Base-by-base conservation (phyloP, 2,329 filamentous ascomycete genomes). In the Colletotrichum costaricense region DNA sequence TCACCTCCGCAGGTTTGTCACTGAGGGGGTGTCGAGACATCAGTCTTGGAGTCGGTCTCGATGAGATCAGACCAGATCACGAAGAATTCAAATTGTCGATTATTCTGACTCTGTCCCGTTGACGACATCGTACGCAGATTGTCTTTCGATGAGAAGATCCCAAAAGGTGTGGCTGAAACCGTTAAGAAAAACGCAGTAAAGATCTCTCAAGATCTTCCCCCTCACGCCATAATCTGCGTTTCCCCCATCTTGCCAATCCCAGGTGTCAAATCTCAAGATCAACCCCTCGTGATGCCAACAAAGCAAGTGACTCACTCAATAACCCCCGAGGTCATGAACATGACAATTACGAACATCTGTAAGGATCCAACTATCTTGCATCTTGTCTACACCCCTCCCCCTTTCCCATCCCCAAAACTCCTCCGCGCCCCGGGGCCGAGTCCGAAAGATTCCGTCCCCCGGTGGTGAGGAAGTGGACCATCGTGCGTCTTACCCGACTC, bases 391-490 rank as follows among this genome's bases (percentile, higher is more conserved):
- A 49, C 42, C 42, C 42, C 42, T n/a, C 42, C 19, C 42, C 42
- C 42, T 9, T 9, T 3, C 19, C 1, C 38, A 7, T 16, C 5
- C 38, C 38, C 5, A 16, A 42, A 49, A 49, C 42, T 49, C 42
- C 19, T 49, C 33, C 68, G 26, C 38, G 19, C 42, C 16, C 55
- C 67, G 30, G 26, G 16, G 19, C 54, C 54, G 52, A 67, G 56
- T 69, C 69, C 63, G 56, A 63, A 72, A 67, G 56, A 72, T 72
- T 28, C 69, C 64, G 69, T 63, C 46, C 26, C 16, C 54, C 60
- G 59, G 26, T 19, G 38, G 9, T n/a, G 1, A 42, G 19, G 26
- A 52, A 14, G 42, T 49, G 42, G 42, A 19, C 42, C 42, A 49
- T 49, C 30, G 9, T n/a, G 42, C 8, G 42, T 42, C 42, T 11